Evolutionary conservation across 345 rosid genomes (phyloP).

Genomic region (Clarkia xantiana): DNA sequence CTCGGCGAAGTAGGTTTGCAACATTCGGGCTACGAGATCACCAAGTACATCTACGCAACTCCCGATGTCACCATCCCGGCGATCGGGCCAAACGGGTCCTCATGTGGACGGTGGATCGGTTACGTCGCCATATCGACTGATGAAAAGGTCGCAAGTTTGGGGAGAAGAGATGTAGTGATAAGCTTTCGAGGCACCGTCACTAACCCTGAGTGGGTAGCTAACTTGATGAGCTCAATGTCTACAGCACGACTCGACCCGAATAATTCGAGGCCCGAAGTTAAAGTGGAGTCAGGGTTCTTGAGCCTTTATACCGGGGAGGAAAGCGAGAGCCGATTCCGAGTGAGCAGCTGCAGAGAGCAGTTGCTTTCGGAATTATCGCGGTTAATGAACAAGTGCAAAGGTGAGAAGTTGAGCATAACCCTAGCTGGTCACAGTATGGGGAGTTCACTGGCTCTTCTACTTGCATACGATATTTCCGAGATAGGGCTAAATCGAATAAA

Average conservation of each 20-base stretch:
- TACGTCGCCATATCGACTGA: slow-evolving; percentile 12
- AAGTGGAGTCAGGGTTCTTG: slow-evolving; percentile 16
- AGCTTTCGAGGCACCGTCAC: slow-evolving; percentile 19
- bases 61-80: slow-evolving; percentile 9
- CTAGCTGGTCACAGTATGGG: slow-evolving; percentile 18
- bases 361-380: slow-evolving; percentile 7
- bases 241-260: slow-evolving; percentile 10
- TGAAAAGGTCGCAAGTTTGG: slow-evolving; percentile 8
- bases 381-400: neutral
- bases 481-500: slow-evolving; percentile 7
- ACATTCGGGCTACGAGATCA: slow-evolving; percentile 11
- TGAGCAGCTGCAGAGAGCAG: slow-evolving; percentile 13
- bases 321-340: slow-evolving; percentile 3
- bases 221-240: slow-evolving; percentile 11
- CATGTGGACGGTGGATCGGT: slow-evolving; percentile 20
- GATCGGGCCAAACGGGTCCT: slow-evolving; percentile 12
- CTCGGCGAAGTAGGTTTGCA: slow-evolving; percentile 7
- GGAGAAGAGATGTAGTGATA: slow-evolving; percentile 14
- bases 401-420: slow-evolving; percentile 19
- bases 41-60: slow-evolving; percentile 15
- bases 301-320: slow-evolving; percentile 14
- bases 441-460: slow-evolving; percentile 12
- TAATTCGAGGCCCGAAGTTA: slow-evolving; percentile 6
- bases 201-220: slow-evolving; percentile 16
- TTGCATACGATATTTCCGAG: slow-evolving; percentile 18